Percentiles rank a stretch among this genome's conserved stretches.
Conservation (phyloP, 2,329 filamentous ascomycete genomes). For the Colletotrichum filicis region DNA sequence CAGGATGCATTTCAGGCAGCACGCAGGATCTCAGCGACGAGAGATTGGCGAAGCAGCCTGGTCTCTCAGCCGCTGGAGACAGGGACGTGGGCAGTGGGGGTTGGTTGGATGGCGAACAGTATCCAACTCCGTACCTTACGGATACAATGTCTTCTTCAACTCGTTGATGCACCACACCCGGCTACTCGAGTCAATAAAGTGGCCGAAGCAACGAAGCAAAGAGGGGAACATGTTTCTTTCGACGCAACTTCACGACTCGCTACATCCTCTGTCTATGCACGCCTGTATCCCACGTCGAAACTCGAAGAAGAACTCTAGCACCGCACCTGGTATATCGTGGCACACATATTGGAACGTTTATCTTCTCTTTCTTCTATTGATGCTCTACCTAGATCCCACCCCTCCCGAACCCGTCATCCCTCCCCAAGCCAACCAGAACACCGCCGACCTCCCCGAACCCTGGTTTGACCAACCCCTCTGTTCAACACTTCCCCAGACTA, state of each 20-base stretch:
- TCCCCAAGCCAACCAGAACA: slow-evolving; percentile 5
- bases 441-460: slow-evolving; percentile 4
- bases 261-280: slow-evolving; percentile 1
- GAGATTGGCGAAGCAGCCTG: slow-evolving; percentile 31
- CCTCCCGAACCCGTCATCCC: background rate
- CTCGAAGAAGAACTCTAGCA: background rate
- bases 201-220: background rate
- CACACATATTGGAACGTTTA: background rate
- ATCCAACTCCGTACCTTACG: background rate
- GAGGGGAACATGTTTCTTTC: slow-evolving; percentile 9
- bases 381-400: slow-evolving; percentile 5
- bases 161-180: background rate
- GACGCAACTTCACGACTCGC: slow-evolving; percentile 29
- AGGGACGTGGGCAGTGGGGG: background rate
- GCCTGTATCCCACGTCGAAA: slow-evolving; percentile 20
- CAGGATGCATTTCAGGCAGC: background rate
- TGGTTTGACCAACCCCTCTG: slow-evolving; percentile 8
- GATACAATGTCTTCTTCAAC: background rate
- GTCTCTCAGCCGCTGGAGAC: slow-evolving; percentile 5
- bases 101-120: background rate
- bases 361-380: background rate
- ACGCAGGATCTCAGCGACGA: slow-evolving; percentile 24
- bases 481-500: slow-evolving; percentile 25
- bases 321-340: background rate
- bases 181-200: slow-evolving; percentile 17